These are phyloP conservation scores for Austroboletus novae-zelandiae DNA, from an alignment of 1,284 basidiomycete genomes.

Conservation along the genomic window DNA sequence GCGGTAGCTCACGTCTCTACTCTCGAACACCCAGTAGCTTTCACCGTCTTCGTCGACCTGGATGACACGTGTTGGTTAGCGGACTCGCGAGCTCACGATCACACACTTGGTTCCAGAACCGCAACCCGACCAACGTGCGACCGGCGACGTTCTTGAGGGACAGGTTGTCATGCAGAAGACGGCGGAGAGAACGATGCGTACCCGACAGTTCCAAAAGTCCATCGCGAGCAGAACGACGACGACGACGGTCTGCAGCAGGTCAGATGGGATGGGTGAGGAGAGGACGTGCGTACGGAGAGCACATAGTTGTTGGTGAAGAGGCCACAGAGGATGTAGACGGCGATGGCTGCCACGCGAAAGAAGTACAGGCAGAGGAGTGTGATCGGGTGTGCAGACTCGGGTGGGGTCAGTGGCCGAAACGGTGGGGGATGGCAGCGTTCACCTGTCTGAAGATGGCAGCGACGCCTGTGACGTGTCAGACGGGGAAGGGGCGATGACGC, in stretches of 20 bases:
- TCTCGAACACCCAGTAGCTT: conserved; percentile 95
- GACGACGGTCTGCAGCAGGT: conserved; percentile 68
- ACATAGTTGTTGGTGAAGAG: conserved; percentile 88
- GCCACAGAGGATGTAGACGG: conserved; percentile 86
- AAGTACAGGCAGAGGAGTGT: conserved; percentile 82
- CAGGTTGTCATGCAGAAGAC: neutral
- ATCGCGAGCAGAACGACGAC: conserved; percentile 90
- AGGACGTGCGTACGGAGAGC: conserved; percentile 62
- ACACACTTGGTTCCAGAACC: conserved; percentile 92
- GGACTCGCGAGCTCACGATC: neutral
- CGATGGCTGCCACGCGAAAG: conserved; percentile 82
- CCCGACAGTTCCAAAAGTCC: conserved; percentile 96
- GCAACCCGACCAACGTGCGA: conserved; percentile 83
- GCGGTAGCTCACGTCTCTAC: conserved; percentile 70
- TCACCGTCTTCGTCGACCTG: conserved; percentile 93
- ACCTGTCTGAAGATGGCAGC: conserved; percentile 76
- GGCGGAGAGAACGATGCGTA: conserved; percentile 35
- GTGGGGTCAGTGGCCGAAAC: conserved; percentile 11
- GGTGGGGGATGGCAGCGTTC: conserved; percentile 7
- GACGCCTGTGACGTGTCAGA: conserved; percentile 49
- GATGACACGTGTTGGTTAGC: conserved; percentile 10
- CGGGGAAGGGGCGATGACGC: neutral
- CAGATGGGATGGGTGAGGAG: conserved; percentile 1
- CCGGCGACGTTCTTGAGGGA: conserved; percentile 81
- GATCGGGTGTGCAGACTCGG: conserved; percentile 79